Base-by-base conservation (phyloP, 345 rosid genomes). In the Rhizophora mangle region DNA sequence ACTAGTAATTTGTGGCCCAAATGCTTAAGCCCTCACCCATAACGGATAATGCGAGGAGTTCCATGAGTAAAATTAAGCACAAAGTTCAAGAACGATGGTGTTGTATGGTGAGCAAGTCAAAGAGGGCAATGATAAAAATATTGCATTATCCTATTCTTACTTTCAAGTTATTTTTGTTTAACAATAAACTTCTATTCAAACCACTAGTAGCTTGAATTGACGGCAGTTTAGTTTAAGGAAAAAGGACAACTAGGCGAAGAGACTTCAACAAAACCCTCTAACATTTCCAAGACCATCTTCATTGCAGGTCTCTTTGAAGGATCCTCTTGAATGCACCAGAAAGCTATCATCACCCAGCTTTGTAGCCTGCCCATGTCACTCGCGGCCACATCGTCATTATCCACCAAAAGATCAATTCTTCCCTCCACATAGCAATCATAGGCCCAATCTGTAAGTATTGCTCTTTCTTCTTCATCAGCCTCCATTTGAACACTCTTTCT, bases 261-360 rank as follows among this genome's bases (percentile, higher is more conserved):
- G 43, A 71, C 73, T 19, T 79, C 60, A 16, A 63, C 0, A 43
- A n/a, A 16, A 1, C 79, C 79, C 32, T 79, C 79, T 2, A 79
- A 10, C 76, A 79, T 79, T 34, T 63, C 62, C 60, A 71, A 10
- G 4, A 68, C 71, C 76, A 53, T 63, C 64, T 74, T 79, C 65
- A 60, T 68, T 43, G 74, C 4, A 26, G 79, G 82, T 43, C 79
- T 67, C 27, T 37, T 32, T 2, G 60, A 64, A 16, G 79, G 73
- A 43, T 79, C 79, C 16, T 79, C 82, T 71, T 74, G 72, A 49
- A 68, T 39, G 64, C 73, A 77, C 80, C 76, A 77, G 1, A 72
- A 36, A 47, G 67, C 76, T 72, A 39, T 52, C 20, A 3, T 61
- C 58, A 68, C 20, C 78, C 76, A 78, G 27, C 21, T 71, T 13